Conservation (phyloP, 75 land plant species). For the Chamaecyparis obtusa region DNA sequence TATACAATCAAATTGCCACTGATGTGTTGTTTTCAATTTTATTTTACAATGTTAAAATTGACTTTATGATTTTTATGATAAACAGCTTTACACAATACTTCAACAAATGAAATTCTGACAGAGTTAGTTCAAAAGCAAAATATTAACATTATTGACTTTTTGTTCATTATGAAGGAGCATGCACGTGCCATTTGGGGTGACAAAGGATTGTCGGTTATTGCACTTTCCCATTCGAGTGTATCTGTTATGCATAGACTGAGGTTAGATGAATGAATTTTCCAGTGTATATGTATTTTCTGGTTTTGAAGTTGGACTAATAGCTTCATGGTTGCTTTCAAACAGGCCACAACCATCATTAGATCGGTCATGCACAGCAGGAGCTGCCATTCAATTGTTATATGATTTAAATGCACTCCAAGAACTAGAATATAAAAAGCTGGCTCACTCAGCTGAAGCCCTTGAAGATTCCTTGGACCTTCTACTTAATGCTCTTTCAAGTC, state of each 20-base stretch:
- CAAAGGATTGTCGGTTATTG: constrained; percentile 49
- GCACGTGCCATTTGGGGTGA: constrained; percentile 62
- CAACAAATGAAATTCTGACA: not conserved
- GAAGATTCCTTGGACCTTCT: constrained; percentile 62
- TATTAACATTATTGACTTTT: not conserved
- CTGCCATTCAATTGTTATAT: constrained; percentile 61
- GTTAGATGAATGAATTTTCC: constrained; percentile 21
- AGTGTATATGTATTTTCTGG: not conserved
- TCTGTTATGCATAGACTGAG: constrained; percentile 86
- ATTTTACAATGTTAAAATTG: not conserved
- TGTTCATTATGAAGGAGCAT: constrained; percentile 40
- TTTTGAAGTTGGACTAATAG: not conserved
- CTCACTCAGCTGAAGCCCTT: constrained; percentile 58
- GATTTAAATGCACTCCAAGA: constrained; percentile 51
- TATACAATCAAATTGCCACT: not conserved
- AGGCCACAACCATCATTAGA: constrained; percentile 98
- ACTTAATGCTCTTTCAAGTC: constrained; percentile 55
- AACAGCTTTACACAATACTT: not conserved
- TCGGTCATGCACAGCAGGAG: constrained; percentile 92
- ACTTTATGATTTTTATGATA: not conserved
- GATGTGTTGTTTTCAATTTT: not conserved
- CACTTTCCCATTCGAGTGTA: constrained; percentile 42
- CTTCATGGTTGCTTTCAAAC: not conserved
- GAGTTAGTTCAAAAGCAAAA: not conserved
- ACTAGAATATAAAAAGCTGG: constrained; percentile 37